These are phyloP conservation scores for Neoarthrinium moseri DNA, from an alignment of 2,329 filamentous ascomycete genomes.

Conservation along the genomic window DNA sequence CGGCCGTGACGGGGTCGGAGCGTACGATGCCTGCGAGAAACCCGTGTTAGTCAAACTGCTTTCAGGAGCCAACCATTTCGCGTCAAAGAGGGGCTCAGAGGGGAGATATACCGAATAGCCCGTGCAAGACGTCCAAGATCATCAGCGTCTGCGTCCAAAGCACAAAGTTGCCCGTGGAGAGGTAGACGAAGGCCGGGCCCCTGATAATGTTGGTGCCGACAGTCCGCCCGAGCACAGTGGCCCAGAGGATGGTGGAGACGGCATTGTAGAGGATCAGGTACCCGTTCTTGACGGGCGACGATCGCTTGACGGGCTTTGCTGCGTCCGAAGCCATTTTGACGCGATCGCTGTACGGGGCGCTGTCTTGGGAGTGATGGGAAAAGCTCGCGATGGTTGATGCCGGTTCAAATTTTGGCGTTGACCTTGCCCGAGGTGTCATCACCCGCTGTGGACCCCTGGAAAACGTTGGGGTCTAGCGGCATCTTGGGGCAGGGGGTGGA, in stretches of 20 bases:
- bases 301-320: conserved; percentile 21
- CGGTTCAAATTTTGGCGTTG: conserved; percentile 6
- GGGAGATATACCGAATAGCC: conserved; percentile 61
- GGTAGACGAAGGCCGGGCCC: conserved; percentile 60
- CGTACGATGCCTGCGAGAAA: conserved; percentile 71
- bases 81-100: too few species aligned
- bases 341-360: not conserved
- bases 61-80: too few species aligned
- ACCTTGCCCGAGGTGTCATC: not conserved
- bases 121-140: conserved; percentile 79
- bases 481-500: not conserved
- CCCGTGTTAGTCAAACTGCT: too few species aligned
- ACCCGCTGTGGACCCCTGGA: conserved; percentile 3
- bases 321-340: conserved; percentile 8
- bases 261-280: conserved; percentile 89
- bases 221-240: conserved; percentile 70
- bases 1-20: conserved; percentile 79
- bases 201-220: conserved; percentile 49
- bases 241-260: conserved; percentile 75
- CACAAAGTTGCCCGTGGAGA: conserved; percentile 63
- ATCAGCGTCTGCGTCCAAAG: conserved; percentile 84
- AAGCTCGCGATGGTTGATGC: not conserved
- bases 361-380: not conserved
- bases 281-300: conserved; percentile 50
- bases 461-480: not conserved